phyloP scores from a whole-genome alignment of 208 protist species.

The Zelonia costaricensis region DNA sequence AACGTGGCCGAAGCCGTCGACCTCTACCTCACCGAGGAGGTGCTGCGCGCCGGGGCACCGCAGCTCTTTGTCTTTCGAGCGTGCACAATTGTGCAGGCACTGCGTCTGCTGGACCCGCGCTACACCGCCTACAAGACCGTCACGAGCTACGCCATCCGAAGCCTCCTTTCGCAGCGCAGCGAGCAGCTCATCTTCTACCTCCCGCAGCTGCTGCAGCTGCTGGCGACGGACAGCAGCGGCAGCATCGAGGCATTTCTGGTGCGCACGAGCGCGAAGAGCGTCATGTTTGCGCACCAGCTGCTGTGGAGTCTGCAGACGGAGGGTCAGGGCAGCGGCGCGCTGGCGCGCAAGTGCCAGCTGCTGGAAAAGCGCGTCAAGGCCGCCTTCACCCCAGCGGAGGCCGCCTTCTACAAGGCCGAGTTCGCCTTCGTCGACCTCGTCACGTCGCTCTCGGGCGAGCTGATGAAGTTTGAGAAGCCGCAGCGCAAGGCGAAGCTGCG shows the following conservation, averaged over 20 bases:
- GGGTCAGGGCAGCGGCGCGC: conserved; percentile 42
- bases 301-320: conserved; percentile 85
- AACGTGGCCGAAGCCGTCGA: conserved; percentile 65
- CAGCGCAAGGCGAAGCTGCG: conserved; percentile 78
- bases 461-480: conserved; percentile 78
- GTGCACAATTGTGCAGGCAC: conserved; percentile 71
- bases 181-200: conserved; percentile 91
- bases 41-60: conserved; percentile 58
- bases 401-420: conserved; percentile 66
- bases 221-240: conserved; percentile 60
- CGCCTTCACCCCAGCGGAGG: conserved; percentile 47
- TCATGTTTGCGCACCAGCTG: conserved; percentile 87
- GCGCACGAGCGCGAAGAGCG: conserved; percentile 57
- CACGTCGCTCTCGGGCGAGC: conserved; percentile 78
- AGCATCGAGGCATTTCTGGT: conserved; percentile 56
- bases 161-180: conserved; percentile 70
- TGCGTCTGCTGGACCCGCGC: conserved; percentile 61
- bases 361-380: conserved; percentile 37
- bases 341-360: conserved; percentile 46
- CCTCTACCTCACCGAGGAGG: conserved; percentile 69
- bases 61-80: conserved; percentile 65
- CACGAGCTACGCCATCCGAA: conserved; percentile 70
- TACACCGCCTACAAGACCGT: conserved; percentile 58
- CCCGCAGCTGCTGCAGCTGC: conserved; percentile 86
- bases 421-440: conserved; percentile 79